Evolutionary conservation across 225 moss, liverwort and hornwort genomes (phyloP), one percentile per base, ranked within the genome.

Genomic region (Bryum argenteum): DNA sequence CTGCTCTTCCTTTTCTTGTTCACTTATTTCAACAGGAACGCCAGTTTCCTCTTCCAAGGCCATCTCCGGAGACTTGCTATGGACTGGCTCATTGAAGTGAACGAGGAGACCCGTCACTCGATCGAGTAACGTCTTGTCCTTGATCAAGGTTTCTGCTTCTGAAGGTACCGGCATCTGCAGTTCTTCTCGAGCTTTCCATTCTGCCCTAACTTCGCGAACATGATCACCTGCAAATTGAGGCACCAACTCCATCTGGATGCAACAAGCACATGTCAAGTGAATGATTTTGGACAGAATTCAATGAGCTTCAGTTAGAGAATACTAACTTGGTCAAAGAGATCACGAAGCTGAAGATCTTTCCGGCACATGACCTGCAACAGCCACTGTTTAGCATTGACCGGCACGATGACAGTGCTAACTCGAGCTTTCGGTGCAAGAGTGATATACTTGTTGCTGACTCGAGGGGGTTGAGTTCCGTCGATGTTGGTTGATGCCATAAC

Each of bases 191-290:
- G 71, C 88, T 14, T 91, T 87, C 97, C 97, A 98, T 73, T 98
- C 76, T 63, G 97, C 92, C 82, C 89, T 85, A 26, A 98, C 89
- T 73, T 92, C 89, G 61, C 94, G 86, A 51, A 98, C 81, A 81
- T 98, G 94, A 71, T 98, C 97, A 67, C 91, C 89, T 37, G 97
- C 91, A 72, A 94, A 88, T 59, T 94, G 92, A 63, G 97, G 97
- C 52, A 98, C 89, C 78, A 88, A 84, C 67, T 98, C 97, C 94
- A 98, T 94, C 97, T 98, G 53, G 9, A 19, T n/a, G n/a, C n/a
- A n/a, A 51, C 6, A 14, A 38, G 18, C 33, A 14, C 39, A 61
- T 20, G 15, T 21, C 18, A 79, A 60, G 13, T 19, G 41, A 63
- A 5, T n/a, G 0, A 8, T 37, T 3, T 23, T 1, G 11, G 15